These are phyloP conservation scores for Aspergillaceae sp. DNA, from an alignment of 2,329 filamentous ascomycete genomes.

Conservation along the genomic window DNA sequence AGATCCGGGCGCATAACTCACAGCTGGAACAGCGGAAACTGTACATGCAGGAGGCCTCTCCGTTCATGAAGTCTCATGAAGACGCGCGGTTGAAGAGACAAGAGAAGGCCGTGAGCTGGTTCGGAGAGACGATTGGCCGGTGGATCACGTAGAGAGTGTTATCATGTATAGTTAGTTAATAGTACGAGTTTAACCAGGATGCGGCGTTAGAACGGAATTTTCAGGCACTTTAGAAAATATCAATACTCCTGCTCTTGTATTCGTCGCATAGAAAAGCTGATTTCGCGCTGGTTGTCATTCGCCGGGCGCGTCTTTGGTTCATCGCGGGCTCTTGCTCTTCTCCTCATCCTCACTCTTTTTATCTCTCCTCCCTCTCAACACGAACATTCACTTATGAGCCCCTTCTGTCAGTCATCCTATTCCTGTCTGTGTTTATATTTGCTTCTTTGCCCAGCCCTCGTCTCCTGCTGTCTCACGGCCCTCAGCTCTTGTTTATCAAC, in stretches of 20 bases:
- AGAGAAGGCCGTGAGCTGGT: slow-evolving; percentile 33
- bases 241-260: neutral
- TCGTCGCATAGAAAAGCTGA: neutral
- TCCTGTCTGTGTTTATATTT: neutral
- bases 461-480: neutral
- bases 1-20: slow-evolving; percentile 32
- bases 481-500: neutral
- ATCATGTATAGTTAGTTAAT: too few species aligned
- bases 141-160: slow-evolving; percentile 26
- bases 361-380: neutral
- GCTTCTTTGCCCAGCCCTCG: too few species aligned
- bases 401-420: neutral
- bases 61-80: slow-evolving; percentile 30
- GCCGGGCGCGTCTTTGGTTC: slow-evolving; percentile 1
- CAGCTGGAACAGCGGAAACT: slow-evolving; percentile 29
- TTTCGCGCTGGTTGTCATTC: slow-evolving; percentile 6
- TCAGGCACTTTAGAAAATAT: too few species aligned
- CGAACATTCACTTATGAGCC: neutral
- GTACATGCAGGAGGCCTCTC: slow-evolving; percentile 28
- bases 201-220: neutral
- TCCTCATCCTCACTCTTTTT: neutral
- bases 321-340: slow-evolving; percentile 4
- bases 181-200: neutral
- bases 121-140: slow-evolving; percentile 36
- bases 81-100: slow-evolving; percentile 29